Percentiles rank a stretch among this genome's conserved stretches.
Evolutionary conservation across 495 filamentous ascomycete species (phyloP).

Genomic region (Astrothelium subdiscretum): DNA sequence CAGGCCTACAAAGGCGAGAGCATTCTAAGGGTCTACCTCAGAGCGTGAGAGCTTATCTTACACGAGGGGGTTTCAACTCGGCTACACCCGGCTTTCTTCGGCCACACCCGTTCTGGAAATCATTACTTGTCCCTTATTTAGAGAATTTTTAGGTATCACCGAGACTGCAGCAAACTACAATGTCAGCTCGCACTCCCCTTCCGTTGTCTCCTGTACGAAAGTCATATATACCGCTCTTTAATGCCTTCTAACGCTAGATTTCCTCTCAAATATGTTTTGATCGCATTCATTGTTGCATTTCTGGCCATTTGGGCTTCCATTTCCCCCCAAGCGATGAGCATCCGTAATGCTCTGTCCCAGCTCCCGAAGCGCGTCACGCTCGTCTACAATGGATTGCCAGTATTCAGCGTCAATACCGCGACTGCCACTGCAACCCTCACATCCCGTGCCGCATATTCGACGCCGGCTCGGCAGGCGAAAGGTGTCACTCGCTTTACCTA

Average conservation of each 20-base stretch:
- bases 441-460: slow-evolving; percentile 10
- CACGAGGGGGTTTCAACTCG: no score
- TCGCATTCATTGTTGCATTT: not conserved
- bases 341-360: not conserved
- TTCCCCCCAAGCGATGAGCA: slow-evolving; percentile 1
- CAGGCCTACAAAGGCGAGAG: no score
- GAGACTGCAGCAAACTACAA: slow-evolving; percentile 4
- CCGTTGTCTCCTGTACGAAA: no score
- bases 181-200: slow-evolving; percentile 9
- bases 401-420: not conserved
- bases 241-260: slow-evolving; percentile 2
- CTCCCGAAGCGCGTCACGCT: not conserved
- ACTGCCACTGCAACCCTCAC: slow-evolving; percentile 1
- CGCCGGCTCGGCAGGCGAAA: slow-evolving; percentile 6
- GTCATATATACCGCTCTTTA: not conserved
- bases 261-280: not conserved
- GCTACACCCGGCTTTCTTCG: not conserved
- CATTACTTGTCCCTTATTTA: not conserved
- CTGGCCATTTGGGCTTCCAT: slow-evolving; percentile 1
- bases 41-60: no score
- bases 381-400: not conserved
- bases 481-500: slow-evolving; percentile 39
- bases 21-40: no score
- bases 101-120: not conserved
- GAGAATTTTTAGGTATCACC: not conserved